These are phyloP conservation scores for Rutstroemia sp. DNA, from an alignment of 2,329 filamentous ascomycete species.

Conservation along the genomic window DNA sequence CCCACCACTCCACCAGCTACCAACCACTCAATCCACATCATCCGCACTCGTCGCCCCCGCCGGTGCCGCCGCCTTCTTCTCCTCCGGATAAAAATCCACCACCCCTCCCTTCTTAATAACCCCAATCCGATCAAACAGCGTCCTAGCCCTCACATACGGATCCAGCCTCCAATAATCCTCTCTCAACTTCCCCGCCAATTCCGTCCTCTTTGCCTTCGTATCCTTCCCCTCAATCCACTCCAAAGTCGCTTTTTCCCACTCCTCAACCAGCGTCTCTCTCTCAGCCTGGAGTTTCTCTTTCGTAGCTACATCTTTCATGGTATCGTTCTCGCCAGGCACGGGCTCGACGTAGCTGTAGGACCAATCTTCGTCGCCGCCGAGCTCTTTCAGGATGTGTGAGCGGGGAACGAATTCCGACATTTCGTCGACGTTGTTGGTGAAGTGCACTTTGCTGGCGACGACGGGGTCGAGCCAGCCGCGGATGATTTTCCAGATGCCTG, in stretches of 20 bases:
- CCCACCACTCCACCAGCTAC: too few relatives aligned
- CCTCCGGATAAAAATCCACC: constrained; percentile 59
- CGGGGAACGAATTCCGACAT: constrained; percentile 68
- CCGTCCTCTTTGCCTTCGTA: constrained; percentile 51
- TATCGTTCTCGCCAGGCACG: constrained; percentile 63
- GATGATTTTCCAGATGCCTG: constrained; percentile 93
- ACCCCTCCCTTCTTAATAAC: constrained; percentile 60
- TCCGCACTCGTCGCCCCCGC: constrained; percentile 14
- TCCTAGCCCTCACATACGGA: constrained; percentile 74
- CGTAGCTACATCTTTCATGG: constrained; percentile 58
- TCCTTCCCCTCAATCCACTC: constrained; percentile 57
- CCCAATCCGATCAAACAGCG: constrained; percentile 77
- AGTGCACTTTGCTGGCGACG: constrained; percentile 88
- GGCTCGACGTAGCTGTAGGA: constrained; percentile 78
- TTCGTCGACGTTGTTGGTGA: constrained; percentile 75
- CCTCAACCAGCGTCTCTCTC: constrained; percentile 57
- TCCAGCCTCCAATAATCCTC: constrained; percentile 85
- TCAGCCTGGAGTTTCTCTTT: constrained; percentile 56
- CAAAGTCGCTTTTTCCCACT: constrained; percentile 67
- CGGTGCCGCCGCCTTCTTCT: constrained; percentile 7
- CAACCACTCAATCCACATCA: constrained; percentile 24
- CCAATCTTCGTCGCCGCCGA: constrained; percentile 83
- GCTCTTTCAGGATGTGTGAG: constrained; percentile 67
- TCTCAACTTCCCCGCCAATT: constrained; percentile 55
- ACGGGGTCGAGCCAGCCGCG: constrained; percentile 95